Evolutionary conservation across 768 basidiomycete genomes (phyloP).

Genomic region (Xerocomellus dryophilus): DNA sequence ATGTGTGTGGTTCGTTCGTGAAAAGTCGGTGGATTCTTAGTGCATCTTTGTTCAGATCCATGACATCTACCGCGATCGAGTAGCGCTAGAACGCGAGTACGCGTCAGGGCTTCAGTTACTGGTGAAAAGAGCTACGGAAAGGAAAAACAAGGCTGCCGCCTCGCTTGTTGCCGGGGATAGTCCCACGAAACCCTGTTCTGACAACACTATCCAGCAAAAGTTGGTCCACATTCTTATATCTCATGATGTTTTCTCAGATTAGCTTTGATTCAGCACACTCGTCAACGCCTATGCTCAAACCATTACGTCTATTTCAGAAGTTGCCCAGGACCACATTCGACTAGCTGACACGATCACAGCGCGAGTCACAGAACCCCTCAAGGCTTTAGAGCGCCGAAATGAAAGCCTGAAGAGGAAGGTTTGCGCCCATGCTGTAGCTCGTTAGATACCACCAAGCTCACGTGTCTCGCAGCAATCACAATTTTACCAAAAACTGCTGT

Average conservation of each 20-base stretch:
- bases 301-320: conserved; percentile 53
- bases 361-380: conserved; percentile 64
- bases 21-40: background rate
- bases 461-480: conserved; percentile 53
- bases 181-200: conserved; percentile 61
- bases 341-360: conserved; percentile 59
- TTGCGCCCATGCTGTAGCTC: background rate
- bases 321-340: conserved; percentile 67
- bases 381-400: conserved; percentile 54
- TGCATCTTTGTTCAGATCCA: conserved; percentile 50
- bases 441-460: conserved; percentile 5
- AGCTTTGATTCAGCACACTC: conserved; percentile 53
- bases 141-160: conserved; percentile 57
- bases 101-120: conserved; percentile 66
- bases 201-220: conserved; percentile 54
- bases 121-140: conserved; percentile 65
- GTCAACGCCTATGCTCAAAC: conserved; percentile 67
- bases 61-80: conserved; percentile 67
- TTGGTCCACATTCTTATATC: conserved; percentile 25
- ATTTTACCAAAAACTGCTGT: conserved; percentile 67
- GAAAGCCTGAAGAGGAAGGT: conserved; percentile 73
- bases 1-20: conserved; percentile 44
- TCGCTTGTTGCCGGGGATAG: conserved; percentile 61
- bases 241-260: conserved; percentile 11
- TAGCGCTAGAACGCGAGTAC: conserved; percentile 74